Evolutionary conservation across 352 stramenopile species (phyloP).

Genomic region (Globisporangium parvum): DNA sequence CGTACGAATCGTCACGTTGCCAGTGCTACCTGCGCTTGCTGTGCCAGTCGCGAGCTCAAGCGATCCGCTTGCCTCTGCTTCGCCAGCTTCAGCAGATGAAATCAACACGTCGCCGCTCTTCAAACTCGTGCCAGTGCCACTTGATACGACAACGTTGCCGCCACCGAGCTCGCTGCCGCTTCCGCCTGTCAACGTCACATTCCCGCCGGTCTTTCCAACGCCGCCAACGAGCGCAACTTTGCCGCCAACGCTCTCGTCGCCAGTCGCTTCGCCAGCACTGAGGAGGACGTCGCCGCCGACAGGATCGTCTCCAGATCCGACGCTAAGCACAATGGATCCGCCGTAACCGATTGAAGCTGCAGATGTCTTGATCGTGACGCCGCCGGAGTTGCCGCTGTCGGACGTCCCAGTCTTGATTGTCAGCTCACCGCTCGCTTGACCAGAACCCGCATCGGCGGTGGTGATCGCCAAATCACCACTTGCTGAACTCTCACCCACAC

Average conservation of each 20-base stretch:
- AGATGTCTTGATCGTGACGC: conserved; percentile 5
- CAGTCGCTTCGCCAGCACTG: conserved; percentile 12
- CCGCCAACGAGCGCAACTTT: conserved; percentile 9
- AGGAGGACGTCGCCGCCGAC: conserved; percentile 7
- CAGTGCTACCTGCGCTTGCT: conserved; percentile 14
- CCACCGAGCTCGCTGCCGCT: conserved; percentile 11
- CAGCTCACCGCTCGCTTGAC: conserved; percentile 16
- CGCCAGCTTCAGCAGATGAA: conserved; percentile 12
- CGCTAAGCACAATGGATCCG: conserved; percentile 13
- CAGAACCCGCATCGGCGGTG: conserved; percentile 13
- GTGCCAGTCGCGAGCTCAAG: conserved; percentile 19
- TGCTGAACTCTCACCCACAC: conserved; percentile 13
- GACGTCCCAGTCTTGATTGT: conserved; percentile 12
- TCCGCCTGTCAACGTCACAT: conserved; percentile 11
- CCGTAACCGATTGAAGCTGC: conserved; percentile 7
- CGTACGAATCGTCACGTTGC: conserved; percentile 15
- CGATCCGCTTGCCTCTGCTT: conserved; percentile 12
- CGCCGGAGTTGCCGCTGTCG: conserved; percentile 5
- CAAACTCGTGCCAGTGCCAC: conserved; percentile 15
- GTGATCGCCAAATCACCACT: conserved; percentile 24
- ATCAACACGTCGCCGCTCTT: conserved; percentile 22
- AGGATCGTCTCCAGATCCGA: conserved; percentile 5
- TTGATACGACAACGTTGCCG: conserved; percentile 20
- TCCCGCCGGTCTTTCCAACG: conserved; percentile 9
- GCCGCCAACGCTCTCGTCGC: conserved; percentile 9